Base-by-base conservation (phyloP, 768 basidiomycete species). In the Mycena galericulata region DNA sequence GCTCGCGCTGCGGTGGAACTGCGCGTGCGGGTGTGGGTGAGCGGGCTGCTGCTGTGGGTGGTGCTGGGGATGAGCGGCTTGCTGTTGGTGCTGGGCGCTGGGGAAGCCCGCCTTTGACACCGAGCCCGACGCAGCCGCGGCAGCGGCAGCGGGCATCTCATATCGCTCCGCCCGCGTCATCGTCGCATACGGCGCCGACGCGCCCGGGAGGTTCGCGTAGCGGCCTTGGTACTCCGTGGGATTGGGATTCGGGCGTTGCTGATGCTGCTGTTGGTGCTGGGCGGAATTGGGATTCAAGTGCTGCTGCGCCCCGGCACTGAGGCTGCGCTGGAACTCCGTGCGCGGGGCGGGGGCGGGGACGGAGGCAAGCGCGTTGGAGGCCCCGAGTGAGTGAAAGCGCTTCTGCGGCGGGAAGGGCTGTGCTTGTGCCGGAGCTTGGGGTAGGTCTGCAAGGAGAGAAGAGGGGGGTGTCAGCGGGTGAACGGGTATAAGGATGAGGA, bases 331-430 rank as follows among this genome's bases (percentile, higher is more conserved):
- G 60, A 56, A 66, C 6, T 72, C 61, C 8, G 62, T 26, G 22
- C 53, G 50, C 2, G 29, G 24, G 47, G 34, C 34, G 34, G 34
- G 34, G 27, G 47, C 17, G 49, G 50, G 11, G 47, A 14, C 18
- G 50, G 43, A n/a, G 27, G 59, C 62, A 68, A 53, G 70, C 10
- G 58, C 66, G 41, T 51, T 61, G n/a, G 66, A 65, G 5, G 70
- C 70, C 34, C 66, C 84, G 40, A 94, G 85, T 2, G 92, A 93
- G 76, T 91, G 90, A 78, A 89, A 91, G 7, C 91, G 86, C 1
- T 83, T 77, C 14, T 88, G 85, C 1, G 76, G 26, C n/a, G 69
- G 65, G 68, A 65, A 69, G 20, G 66, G 65, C 62, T 72, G 55
- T 9, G 32, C 14, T 60, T 50, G 59, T 14, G 49, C 17, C 54